A percentile compares a stretch with the other conserved stretches of the same genome.
Evolutionary conservation across 768 basidiomycete genomes (phyloP).

Genomic region (Leccinum ochraceum): DNA sequence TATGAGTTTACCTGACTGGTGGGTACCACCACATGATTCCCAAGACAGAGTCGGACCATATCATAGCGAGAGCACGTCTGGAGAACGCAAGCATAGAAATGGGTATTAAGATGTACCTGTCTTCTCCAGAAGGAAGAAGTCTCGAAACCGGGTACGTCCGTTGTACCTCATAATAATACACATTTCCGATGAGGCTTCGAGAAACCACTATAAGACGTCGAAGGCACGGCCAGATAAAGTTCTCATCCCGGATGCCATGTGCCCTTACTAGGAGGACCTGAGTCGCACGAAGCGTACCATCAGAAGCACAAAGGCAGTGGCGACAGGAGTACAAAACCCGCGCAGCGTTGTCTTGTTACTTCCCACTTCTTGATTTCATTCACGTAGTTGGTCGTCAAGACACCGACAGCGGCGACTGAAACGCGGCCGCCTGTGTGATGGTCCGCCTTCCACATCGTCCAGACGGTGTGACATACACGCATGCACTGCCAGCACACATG

Average conservation of each 20-base stretch:
- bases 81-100: neutral
- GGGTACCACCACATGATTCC: too few relatives aligned
- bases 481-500: neutral
- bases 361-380: slow-evolving; percentile 12
- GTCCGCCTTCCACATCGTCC: neutral
- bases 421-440: neutral
- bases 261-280: neutral
- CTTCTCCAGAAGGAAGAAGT: neutral
- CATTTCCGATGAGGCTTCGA: neutral
- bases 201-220: neutral
- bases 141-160: neutral
- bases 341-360: neutral
- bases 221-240: neutral
- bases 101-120: neutral
- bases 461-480: neutral
- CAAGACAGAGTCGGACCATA: too few relatives aligned
- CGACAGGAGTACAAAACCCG: neutral
- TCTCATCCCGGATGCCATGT: neutral
- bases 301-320: neutral
- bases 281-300: neutral
- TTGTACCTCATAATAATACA: neutral
- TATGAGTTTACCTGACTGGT: neutral
- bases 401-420: neutral
- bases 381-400: slow-evolving; percentile 5
- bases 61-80: neutral